These are phyloP conservation scores for Lepidium didymum DNA, from an alignment of 345 rosid species.

Conservation along the genomic window DNA sequence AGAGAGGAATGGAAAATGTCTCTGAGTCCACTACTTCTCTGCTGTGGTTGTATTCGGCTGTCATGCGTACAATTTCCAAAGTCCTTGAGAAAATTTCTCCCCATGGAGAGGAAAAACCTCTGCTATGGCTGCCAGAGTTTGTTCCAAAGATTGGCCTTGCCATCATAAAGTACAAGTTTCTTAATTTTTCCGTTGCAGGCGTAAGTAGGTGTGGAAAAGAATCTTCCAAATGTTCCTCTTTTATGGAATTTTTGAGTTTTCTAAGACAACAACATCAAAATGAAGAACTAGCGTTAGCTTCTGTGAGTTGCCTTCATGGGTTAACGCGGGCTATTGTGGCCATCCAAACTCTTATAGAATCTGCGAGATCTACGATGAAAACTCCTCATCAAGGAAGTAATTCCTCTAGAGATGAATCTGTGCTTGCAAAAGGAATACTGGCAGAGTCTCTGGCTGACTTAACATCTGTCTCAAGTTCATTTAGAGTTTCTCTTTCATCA, in stretches of 20 bases:
- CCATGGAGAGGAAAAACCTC: slow-evolving; percentile 25
- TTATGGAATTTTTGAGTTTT: slow-evolving; percentile 44
- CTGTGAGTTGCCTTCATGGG: slow-evolving; percentile 65
- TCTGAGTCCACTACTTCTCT: slow-evolving; percentile 34
- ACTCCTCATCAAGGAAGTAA: slow-evolving; percentile 31
- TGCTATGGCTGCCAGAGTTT: slow-evolving; percentile 83
- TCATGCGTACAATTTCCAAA: slow-evolving; percentile 55
- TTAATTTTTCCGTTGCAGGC: slow-evolving; percentile 34
- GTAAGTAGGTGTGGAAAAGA: slow-evolving; percentile 21
- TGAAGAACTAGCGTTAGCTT: slow-evolving; percentile 60
- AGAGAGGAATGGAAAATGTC: slow-evolving; percentile 25
- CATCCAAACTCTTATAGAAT: slow-evolving; percentile 51
- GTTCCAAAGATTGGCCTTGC: slow-evolving; percentile 80
- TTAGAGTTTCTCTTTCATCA: slow-evolving; percentile 42
- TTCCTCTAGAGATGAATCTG: slow-evolving; percentile 43
- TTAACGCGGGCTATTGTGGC: slow-evolving; percentile 38
- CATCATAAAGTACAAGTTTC: slow-evolving; percentile 52
- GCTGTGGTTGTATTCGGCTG: slow-evolving; percentile 64
- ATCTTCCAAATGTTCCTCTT: slow-evolving; percentile 35
- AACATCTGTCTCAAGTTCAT: slow-evolving; percentile 36
- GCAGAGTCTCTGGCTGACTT: slow-evolving; percentile 43
- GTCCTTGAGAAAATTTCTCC: slow-evolving; percentile 55
- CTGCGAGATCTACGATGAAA: slow-evolving; percentile 39
- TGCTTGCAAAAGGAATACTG: slow-evolving; percentile 61
- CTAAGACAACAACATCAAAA: slow-evolving; percentile 42